Conservation (phyloP, 148 eudicot genomes). For the Agrostemma githago region DNA sequence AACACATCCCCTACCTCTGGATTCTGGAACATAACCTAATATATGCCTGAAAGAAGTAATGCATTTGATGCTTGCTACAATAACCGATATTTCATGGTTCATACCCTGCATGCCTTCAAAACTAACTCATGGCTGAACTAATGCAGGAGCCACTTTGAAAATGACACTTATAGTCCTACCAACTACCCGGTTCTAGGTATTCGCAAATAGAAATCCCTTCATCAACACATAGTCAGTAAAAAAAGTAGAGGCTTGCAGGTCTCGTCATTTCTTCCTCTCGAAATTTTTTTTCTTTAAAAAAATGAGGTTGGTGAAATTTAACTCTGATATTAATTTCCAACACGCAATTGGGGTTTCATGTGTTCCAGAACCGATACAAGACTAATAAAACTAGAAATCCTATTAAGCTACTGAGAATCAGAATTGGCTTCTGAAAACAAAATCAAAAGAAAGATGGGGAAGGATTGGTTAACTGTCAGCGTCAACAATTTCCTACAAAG, state of each 20-base stretch:
- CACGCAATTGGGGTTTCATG: neutral
- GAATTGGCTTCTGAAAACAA: too few species aligned
- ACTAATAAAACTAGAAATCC: neutral
- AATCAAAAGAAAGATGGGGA: too few species aligned
- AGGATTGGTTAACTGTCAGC: neutral
- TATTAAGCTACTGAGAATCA: too few species aligned
- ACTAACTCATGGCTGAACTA: neutral
- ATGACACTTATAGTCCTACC: neutral
- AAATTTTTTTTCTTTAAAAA: neutral
- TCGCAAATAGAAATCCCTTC: neutral
- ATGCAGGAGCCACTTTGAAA: neutral
- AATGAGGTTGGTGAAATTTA: neutral
- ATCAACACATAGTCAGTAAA: neutral
- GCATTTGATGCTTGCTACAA: neutral
- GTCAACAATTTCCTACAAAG: neutral
- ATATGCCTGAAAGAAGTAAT: neutral
- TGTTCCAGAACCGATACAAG: neutral
- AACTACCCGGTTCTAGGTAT: conserved; percentile 2
- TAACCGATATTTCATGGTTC: neutral
- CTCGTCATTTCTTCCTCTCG: neutral
- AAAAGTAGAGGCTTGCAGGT: neutral
- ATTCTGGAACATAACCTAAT: neutral
- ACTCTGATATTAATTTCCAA: neutral
- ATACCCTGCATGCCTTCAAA: neutral
- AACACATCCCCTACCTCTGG: neutral